Conservation (phyloP, 768 basidiomycete genomes). For the Sporobolomyces roseus region DNA sequence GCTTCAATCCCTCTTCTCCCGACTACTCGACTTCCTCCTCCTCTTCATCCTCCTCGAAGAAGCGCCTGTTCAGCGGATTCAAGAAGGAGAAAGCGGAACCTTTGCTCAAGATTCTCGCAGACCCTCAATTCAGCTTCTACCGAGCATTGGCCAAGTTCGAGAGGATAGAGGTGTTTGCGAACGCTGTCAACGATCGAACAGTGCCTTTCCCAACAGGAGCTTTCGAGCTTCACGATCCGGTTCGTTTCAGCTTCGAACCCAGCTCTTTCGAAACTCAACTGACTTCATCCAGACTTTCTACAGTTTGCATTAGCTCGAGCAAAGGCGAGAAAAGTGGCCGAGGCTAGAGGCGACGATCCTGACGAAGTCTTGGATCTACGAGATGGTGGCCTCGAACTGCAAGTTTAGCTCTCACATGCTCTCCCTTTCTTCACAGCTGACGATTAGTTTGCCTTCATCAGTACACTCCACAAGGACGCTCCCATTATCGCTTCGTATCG, state of each 20-base stretch:
- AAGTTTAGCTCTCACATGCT: conserved; percentile 43
- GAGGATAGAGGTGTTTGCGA: conserved; percentile 72
- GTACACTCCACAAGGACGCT: conserved; percentile 48
- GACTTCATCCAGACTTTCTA: neutral
- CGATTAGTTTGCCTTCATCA: conserved; percentile 52
- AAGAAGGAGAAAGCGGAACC: conserved; percentile 57
- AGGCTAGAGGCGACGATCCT: conserved; percentile 62
- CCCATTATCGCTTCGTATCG: conserved; percentile 61
- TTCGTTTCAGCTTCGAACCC: conserved; percentile 35
- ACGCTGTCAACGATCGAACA: conserved; percentile 64
- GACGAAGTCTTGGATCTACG: conserved; percentile 47
- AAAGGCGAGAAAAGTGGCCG: conserved; percentile 35
- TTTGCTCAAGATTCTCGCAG: conserved; percentile 71
- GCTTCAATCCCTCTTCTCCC: conserved; percentile 10
- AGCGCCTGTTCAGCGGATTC: conserved; percentile 50
- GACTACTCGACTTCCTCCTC: neutral
- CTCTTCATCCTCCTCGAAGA: neutral
- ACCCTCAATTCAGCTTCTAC: conserved; percentile 71
- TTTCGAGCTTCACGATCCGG: conserved; percentile 63
- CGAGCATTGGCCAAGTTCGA: conserved; percentile 65
- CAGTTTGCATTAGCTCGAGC: conserved; percentile 34
- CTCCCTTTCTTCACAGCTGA: conserved; percentile 42
- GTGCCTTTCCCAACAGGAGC: conserved; percentile 78
- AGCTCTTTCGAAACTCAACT: conserved; percentile 47
- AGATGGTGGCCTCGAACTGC: conserved; percentile 31